Evolutionary conservation across 2,329 filamentous ascomycete species (phyloP).

Genomic region (Mycosphaerella sp.): DNA sequence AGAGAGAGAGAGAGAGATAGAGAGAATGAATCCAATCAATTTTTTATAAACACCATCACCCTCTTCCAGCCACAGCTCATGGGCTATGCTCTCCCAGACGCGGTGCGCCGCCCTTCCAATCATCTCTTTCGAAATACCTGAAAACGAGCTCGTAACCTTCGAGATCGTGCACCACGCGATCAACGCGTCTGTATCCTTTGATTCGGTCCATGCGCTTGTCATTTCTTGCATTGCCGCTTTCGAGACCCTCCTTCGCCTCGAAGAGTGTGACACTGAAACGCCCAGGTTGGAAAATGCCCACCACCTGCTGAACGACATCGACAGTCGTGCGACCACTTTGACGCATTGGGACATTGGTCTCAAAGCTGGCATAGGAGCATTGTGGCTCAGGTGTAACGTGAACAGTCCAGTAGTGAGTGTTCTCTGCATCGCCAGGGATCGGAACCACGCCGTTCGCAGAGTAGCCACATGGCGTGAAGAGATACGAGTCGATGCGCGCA

Average conservation of each 20-base stretch:
- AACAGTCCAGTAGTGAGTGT: conserved; percentile 90
- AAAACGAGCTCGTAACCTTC: conserved; percentile 97
- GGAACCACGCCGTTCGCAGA: conserved; percentile 95
- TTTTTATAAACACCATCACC: no score
- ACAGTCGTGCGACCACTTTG: conserved; percentile 82
- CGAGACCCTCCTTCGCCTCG: conserved; percentile 65
- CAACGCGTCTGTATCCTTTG: conserved; percentile 78
- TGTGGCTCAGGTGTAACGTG: conserved; percentile 96
- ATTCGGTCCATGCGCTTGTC: conserved; percentile 64
- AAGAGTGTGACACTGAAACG: conserved; percentile 96
- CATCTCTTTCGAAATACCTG: conserved; percentile 88
- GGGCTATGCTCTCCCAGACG: conserved; percentile 50
- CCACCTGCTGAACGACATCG: conserved; percentile 89
- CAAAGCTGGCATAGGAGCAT: conserved; percentile 96
- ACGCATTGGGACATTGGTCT: conserved; percentile 90
- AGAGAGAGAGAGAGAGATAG: no score
- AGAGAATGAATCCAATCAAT: no score
- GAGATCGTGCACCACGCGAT: conserved; percentile 94
- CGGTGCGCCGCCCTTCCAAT: conserved; percentile 63
- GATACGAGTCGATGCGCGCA: conserved; percentile 87
- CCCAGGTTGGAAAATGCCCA: conserved; percentile 94
- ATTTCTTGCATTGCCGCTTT: conserved; percentile 40
- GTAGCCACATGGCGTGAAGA: conserved; percentile 95
- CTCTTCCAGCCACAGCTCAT: background rate
- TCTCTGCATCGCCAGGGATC: conserved; percentile 49